Base-by-base conservation (phyloP, 169 alveolate species). In the Babesia divergens region DNA sequence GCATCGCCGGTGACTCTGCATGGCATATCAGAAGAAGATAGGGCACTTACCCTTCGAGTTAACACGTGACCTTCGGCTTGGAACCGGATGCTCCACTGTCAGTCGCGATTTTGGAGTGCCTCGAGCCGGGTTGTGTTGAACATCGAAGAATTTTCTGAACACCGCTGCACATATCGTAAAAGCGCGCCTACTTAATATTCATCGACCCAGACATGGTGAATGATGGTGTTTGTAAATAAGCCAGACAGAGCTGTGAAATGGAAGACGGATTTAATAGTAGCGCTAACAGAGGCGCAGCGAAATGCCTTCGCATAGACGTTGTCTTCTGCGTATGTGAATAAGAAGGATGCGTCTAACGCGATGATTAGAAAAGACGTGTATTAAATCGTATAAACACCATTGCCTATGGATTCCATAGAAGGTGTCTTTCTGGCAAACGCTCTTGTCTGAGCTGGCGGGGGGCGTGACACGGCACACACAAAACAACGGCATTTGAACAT, bases 141-240 rank as follows among this genome's bases (percentile, higher is more conserved):
- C 70, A 53, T n/a, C 56, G 58, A 60, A 60, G 70, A 60, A 60
- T 2, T 29, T 37, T 42, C 70, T 60, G 55, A 1, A 11, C 20
- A 8, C 22, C 35, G 29, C 32, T 56, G 18, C 5, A 16, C 35
- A 44, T 52, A 56, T 5, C n/a, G 31, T 16, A 3, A 29, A n/a
- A 6, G 55, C 56, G 43, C 58, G 43, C 70, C 55, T 60, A 60
- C 70, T 38, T 60, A 38, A 60, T 60, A 20, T 60, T 43, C 55
- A 60, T 60, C 7, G 70, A 9, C 22, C 70, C 70, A 26, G 53
- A 26, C 2, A 60, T 60, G 24, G 6, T 24, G 32, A 26, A 4
- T 2, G 50, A 55, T 2, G 6, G 31, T 4, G 28, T 31, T 0
- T 0, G 49, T 13, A 2, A 29, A 37, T n/a, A 55, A 31, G 51